phyloP scores from a whole-genome alignment of 768 basidiomycete species.

The Dacryopinax spathularia region DNA sequence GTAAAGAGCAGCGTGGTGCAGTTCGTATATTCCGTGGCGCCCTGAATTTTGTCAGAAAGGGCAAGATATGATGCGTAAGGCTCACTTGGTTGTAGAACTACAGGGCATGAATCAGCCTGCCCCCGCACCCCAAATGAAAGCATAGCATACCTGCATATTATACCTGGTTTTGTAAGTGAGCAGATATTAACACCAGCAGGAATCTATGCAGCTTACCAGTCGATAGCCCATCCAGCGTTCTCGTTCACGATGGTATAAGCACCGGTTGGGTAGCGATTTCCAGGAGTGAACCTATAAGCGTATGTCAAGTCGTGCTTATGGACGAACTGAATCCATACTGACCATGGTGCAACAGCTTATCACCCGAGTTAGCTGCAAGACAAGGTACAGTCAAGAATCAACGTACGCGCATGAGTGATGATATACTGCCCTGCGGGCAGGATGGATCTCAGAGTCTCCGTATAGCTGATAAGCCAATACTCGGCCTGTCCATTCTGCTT shows the following conservation, averaged over 20 bases:
- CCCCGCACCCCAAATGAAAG: no score
- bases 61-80: neutral
- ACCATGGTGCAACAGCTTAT: neutral
- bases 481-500: neutral
- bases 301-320: neutral
- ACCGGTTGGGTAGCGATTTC: neutral
- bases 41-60: neutral
- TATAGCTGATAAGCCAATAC: neutral
- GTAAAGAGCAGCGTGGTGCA: constrained; percentile 16
- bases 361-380: neutral
- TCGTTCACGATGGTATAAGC: constrained; percentile 28
- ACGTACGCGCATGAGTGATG: neutral
- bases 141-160: no score
- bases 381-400: no score
- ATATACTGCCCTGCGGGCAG: neutral
- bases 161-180: neutral
- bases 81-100: constrained; percentile 3
- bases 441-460: neutral
- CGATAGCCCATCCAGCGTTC: constrained; percentile 12
- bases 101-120: no score
- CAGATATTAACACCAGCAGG: no score
- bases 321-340: neutral
- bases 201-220: no score
- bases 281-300: neutral
- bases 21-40: constrained; percentile 12